Evolutionary conservation across 768 basidiomycete species (phyloP).

Genomic region (Pleurotus citrinopileatus): DNA sequence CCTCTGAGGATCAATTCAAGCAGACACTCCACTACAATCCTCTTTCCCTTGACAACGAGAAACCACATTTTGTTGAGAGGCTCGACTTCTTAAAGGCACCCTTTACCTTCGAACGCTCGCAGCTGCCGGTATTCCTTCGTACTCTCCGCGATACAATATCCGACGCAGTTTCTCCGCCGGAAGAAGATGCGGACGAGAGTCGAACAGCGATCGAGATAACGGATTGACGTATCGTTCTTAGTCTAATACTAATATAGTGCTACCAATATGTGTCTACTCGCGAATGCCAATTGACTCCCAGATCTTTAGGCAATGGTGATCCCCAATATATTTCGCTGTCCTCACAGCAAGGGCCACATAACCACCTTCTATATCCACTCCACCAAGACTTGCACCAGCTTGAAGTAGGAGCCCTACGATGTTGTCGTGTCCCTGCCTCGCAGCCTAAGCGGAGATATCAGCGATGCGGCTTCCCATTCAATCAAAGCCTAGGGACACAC

Average conservation of each 20-base stretch:
- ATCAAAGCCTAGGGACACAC: constrained; percentile 34
- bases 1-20: constrained; percentile 34
- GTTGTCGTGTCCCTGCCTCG: constrained; percentile 62
- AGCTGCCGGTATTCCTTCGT: constrained; percentile 65
- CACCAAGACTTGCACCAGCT: constrained; percentile 73
- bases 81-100: constrained; percentile 59
- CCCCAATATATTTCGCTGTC: constrained; percentile 32
- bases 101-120: constrained; percentile 68
- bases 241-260: neutral
- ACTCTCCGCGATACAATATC: constrained; percentile 54
- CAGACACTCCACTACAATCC: constrained; percentile 62
- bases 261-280: constrained; percentile 6
- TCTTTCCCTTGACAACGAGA: constrained; percentile 60
- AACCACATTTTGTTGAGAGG: constrained; percentile 48
- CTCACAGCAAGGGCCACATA: constrained; percentile 49
- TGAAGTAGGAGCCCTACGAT: constrained; percentile 64
- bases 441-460: constrained; percentile 48
- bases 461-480: neutral
- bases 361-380: constrained; percentile 65
- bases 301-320: constrained; percentile 41
- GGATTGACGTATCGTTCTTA: constrained; percentile 14
- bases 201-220: constrained; percentile 21
- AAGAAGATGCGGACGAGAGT: constrained; percentile 26
- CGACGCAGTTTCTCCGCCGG: constrained; percentile 18
- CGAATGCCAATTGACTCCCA: constrained; percentile 57